Evolutionary conservation across 1,284 basidiomycete genomes (phyloP).

Genomic region (Sphaerobolus stellatus): DNA sequence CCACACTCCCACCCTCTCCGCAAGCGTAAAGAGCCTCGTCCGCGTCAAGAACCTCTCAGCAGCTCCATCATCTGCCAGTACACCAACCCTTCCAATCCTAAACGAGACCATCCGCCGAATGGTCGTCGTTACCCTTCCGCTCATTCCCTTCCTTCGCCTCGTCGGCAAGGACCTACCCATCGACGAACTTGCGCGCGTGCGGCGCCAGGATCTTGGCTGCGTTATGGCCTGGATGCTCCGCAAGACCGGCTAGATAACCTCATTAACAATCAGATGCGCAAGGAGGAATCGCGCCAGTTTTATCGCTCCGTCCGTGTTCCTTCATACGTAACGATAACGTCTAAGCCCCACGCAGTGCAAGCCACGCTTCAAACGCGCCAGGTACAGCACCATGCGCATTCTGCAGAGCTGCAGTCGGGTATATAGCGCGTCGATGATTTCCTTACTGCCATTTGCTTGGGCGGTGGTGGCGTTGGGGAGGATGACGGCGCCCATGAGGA

Average conservation of each 20-base stretch:
- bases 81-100: too few species aligned
- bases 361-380: constrained; percentile 87
- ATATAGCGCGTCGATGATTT: not conserved
- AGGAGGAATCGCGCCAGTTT: constrained; percentile 69
- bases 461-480: constrained; percentile 10
- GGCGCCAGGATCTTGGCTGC: too few species aligned
- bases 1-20: constrained; percentile 89
- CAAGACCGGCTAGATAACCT: constrained; percentile 89
- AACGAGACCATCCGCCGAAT: constrained; percentile 84
- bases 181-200: too few species aligned
- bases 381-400: constrained; percentile 90
- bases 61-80: too few species aligned
- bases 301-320: constrained; percentile 85
- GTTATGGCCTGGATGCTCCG: constrained; percentile 54
- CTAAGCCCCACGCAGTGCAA: constrained; percentile 89
- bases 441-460: too few species aligned
- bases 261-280: constrained; percentile 56
- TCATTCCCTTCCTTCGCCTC: too few species aligned
- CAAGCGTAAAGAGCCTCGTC: constrained; percentile 77
- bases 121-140: constrained; percentile 67
- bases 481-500: constrained; percentile 83
- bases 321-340: constrained; percentile 87
- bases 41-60: constrained; percentile 71
- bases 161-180: too few species aligned
- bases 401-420: constrained; percentile 77